Evolutionary conservation across 768 basidiomycete genomes (phyloP).

Genomic region (Amanita phalloides): DNA sequence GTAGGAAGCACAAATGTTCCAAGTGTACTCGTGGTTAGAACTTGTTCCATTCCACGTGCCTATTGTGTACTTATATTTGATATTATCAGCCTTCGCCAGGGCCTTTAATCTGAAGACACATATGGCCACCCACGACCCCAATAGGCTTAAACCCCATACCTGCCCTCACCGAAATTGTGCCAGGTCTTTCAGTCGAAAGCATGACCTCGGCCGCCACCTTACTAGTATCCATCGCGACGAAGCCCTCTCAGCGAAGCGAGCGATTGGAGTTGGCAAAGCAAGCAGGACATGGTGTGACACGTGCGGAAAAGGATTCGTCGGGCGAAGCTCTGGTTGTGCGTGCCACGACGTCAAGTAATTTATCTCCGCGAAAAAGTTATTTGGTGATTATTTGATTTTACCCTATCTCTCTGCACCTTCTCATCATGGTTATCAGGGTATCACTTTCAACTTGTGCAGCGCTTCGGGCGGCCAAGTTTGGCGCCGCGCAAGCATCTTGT

Average conservation of each 20-base stretch:
- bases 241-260: slow-evolving; percentile 27
- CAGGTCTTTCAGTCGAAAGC: slow-evolving; percentile 89
- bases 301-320: slow-evolving; percentile 64
- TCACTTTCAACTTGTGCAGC: slow-evolving; percentile 1
- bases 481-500: slow-evolving; percentile 35
- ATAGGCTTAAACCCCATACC: slow-evolving; percentile 78
- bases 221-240: slow-evolving; percentile 79
- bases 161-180: slow-evolving; percentile 82
- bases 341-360: slow-evolving; percentile 58
- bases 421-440: background rate
- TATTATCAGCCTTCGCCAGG: slow-evolving; percentile 66
- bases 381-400: background rate
- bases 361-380: background rate
- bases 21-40: slow-evolving; percentile 61
- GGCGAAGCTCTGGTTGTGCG: slow-evolving; percentile 40
- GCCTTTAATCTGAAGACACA: slow-evolving; percentile 96
- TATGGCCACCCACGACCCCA: slow-evolving; percentile 90
- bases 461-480: slow-evolving; percentile 14
- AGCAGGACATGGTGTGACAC: slow-evolving; percentile 59
- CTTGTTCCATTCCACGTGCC: slow-evolving; percentile 3
- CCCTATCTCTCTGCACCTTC: background rate
- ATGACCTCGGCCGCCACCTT: slow-evolving; percentile 86
- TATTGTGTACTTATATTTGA: slow-evolving; percentile 3
- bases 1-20: slow-evolving; percentile 71
- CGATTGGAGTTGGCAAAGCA: slow-evolving; percentile 63